Evolutionary conservation across 768 basidiomycete species (phyloP), one percentile per base, ranked within the genome.

Genomic region (Ramaria sp.): DNA sequence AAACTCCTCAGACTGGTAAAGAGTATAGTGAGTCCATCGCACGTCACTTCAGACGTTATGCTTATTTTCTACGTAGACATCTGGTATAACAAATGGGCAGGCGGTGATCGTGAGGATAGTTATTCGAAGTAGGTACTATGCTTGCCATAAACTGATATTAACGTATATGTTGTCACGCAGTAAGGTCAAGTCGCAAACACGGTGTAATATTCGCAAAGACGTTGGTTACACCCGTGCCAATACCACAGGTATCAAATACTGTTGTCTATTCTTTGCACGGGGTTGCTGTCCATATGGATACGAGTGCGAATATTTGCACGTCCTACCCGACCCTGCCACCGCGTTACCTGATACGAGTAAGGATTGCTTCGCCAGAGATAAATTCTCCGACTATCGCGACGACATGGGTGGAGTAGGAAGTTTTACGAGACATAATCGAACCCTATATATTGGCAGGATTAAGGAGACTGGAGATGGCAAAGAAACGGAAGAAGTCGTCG

Each of bases 21-120:
- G 93, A 96, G 66, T 96, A 95, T 71, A 97, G 93, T 94, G 61
- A 62, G 86, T 79, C 18, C 44, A 37, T 57, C 10, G 49, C 25
- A 4, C 13, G 22, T 44, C 24, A 50, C 43, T 34, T n/a, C 22
- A 12, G 24, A 18, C 41, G 25, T 18, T 48, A 58, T 18, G 51
- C 20, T 34, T 27, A 32, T 59, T 60, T 59, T 50, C 10, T 52
- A 30, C 39, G 41, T 57, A 88, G 88, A 99, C 69, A 88, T 95
- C 50, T 99, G 96, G 95, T 98, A 95, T 67, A 93, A 97, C 70
- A 95, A 96, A 71, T 98, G 95, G 95, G 96, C 96, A n/a, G 96
- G 96, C 52, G 96, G 95, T 54, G 96, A 99, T 66, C 81, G 91
- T 28, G 96, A 97, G 67, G 95, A 99, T 66, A 86, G 81, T 56